phyloP scores from a whole-genome alignment of 1,284 basidiomycete genomes.

The Leccinum fuscescens region DNA sequence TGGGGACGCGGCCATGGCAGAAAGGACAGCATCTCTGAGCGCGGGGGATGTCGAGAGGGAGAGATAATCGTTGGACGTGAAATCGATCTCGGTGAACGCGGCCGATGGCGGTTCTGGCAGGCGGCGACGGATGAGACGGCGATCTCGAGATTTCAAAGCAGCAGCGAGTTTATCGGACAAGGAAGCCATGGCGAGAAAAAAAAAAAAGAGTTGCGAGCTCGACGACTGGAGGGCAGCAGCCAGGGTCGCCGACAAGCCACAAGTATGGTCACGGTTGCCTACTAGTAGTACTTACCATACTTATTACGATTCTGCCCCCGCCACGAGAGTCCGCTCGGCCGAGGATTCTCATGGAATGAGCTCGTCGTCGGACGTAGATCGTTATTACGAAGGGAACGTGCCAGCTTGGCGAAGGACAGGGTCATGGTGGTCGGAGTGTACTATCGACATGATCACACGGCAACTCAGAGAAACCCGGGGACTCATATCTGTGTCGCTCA shows the following conservation, averaged over 20 bases:
- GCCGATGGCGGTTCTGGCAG: slow-evolving; percentile 41
- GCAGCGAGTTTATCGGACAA: slow-evolving; percentile 42
- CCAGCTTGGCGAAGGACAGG: background rate
- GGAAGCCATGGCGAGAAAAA: slow-evolving; percentile 26
- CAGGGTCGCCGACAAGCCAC: background rate
- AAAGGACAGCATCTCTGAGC: slow-evolving; percentile 60
- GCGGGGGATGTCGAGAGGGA: slow-evolving; percentile 67
- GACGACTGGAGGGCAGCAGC: background rate
- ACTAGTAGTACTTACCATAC: background rate
- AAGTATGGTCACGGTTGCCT: background rate
- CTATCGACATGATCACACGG: background rate
- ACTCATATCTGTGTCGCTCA: too few relatives aligned
- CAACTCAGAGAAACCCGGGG: background rate
- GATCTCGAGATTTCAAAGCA: slow-evolving; percentile 61
- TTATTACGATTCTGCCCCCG: background rate
- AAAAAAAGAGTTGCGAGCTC: background rate
- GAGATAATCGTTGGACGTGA: slow-evolving; percentile 93
- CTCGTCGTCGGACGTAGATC: slow-evolving; percentile 16
- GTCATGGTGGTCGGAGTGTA: background rate
- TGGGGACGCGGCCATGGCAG: slow-evolving; percentile 48
- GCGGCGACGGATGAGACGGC: slow-evolving; percentile 59
- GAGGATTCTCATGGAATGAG: slow-evolving; percentile 8
- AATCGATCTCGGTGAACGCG: slow-evolving; percentile 52
- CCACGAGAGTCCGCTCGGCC: background rate
- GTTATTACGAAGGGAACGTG: slow-evolving; percentile 9